phyloP scores from a whole-genome alignment of 805 yeast genomes.

The Suhomyces xylopsoci region DNA sequence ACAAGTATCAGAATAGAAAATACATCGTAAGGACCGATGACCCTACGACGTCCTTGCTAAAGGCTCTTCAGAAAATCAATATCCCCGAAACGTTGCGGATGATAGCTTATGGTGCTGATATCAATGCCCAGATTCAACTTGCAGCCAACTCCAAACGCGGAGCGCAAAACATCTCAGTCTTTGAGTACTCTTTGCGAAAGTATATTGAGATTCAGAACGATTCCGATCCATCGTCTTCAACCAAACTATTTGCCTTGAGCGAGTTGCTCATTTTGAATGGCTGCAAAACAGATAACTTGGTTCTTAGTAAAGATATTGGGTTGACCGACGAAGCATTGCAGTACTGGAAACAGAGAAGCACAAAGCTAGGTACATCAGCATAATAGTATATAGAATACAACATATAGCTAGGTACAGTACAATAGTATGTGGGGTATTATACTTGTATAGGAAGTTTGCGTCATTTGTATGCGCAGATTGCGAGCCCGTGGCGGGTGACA shows the following conservation, averaged over 20 bases:
- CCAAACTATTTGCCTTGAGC: constrained; percentile 43
- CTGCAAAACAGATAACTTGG: constrained; percentile 38
- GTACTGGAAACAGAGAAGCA: constrained; percentile 46
- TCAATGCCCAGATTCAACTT: constrained; percentile 38
- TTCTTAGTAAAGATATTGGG: constrained; percentile 29
- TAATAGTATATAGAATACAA: neutral
- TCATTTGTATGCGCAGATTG: neutral
- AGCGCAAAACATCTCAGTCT: constrained; percentile 23
- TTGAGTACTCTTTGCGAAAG: constrained; percentile 55
- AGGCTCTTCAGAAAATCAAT: constrained; percentile 51
- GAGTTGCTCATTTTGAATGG: constrained; percentile 62
- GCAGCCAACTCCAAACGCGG: constrained; percentile 16
- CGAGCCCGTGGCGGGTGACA: neutral
- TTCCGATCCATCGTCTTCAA: constrained; percentile 1
- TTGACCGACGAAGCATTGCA: constrained; percentile 45
- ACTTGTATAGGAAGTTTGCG: neutral
- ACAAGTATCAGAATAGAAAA: constrained; percentile 59
- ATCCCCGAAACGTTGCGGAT: constrained; percentile 41
- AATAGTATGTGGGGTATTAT: neutral
- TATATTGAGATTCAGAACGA: constrained; percentile 16
- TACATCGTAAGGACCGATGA: constrained; percentile 32
- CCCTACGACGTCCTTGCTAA: constrained; percentile 41
- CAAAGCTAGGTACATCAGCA: constrained; percentile 5
- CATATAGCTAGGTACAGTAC: neutral
- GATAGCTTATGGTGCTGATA: constrained; percentile 49